These are phyloP conservation scores for Persicaria maculosa DNA, from an alignment of 148 eudicot genomes.

Conservation along the genomic window DNA sequence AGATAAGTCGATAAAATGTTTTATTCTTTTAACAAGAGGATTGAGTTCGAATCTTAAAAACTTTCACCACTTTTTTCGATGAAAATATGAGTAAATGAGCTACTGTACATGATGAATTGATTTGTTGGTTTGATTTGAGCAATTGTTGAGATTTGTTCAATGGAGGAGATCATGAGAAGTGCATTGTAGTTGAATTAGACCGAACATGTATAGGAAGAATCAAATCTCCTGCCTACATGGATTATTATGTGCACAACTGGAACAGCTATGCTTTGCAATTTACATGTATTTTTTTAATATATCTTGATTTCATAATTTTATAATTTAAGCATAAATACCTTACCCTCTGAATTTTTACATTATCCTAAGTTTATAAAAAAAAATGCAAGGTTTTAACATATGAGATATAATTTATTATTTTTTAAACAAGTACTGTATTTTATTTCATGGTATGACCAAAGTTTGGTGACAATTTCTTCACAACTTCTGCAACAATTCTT, in stretches of 20 bases:
- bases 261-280: background rate
- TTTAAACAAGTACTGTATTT: background rate
- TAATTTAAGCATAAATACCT: background rate
- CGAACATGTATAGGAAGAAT: too few species aligned
- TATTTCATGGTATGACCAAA: background rate
- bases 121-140: conserved; percentile 8
- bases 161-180: background rate
- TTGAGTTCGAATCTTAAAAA: too few species aligned
- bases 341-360: background rate
- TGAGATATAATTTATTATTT: background rate
- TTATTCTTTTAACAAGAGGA: too few species aligned
- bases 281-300: background rate
- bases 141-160: background rate
- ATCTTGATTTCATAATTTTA: background rate
- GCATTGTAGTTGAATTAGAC: too few species aligned
- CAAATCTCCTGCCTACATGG: too few species aligned
- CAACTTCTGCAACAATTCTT: too few species aligned
- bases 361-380: background rate
- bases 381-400: background rate
- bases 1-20: too few species aligned
- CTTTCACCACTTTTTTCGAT: too few species aligned
- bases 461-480: too few species aligned
- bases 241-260: background rate
- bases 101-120: background rate
- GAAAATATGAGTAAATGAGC: too few species aligned